A percentile compares a stretch with the other conserved stretches of the same genome.
phyloP scores from a whole-genome alignment of 2,329 filamentous ascomycete species.

The Epichloe festucae region DNA sequence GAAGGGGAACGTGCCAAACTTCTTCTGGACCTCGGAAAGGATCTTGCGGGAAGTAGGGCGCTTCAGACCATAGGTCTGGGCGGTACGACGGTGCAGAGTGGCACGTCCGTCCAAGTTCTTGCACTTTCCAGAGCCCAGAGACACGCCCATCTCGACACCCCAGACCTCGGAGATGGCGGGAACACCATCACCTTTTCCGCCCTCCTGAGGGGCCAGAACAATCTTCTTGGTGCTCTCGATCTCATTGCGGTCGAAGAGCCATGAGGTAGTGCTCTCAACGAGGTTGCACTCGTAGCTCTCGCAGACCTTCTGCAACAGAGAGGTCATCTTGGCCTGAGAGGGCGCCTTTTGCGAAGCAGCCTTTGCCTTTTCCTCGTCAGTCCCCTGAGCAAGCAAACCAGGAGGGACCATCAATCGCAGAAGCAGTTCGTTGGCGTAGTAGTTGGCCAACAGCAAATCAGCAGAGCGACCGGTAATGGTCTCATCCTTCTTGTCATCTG shows the following conservation, averaged over 20 bases:
- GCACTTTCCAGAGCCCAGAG: conserved; percentile 83
- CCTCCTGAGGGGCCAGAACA: conserved; percentile 74
- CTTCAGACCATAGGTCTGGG: conserved; percentile 86
- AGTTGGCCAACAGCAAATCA: conserved; percentile 77
- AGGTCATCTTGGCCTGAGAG: conserved; percentile 76
- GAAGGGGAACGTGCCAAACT: conserved; percentile 96
- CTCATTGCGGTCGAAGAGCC: conserved; percentile 92
- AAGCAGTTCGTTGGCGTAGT: conserved; percentile 93
- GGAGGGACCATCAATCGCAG: conserved; percentile 83
- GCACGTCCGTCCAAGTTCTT: conserved; percentile 80
- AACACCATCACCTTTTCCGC: conserved; percentile 77
- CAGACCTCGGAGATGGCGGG: conserved; percentile 89
- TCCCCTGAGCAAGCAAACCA: conserved; percentile 68
- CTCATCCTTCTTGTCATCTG: conserved; percentile 46
- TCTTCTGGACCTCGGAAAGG: conserved; percentile 89
- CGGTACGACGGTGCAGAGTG: conserved; percentile 86
- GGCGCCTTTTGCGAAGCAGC: conserved; percentile 69
- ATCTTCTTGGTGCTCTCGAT: conserved; percentile 98
- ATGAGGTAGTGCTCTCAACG: conserved; percentile 96
- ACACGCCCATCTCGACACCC: conserved; percentile 94
- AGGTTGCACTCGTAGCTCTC: conserved; percentile 85
- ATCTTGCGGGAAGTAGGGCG: conserved; percentile 85
- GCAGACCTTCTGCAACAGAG: conserved; percentile 79
- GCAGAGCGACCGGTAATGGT: conserved; percentile 64
- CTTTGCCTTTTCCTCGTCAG: conserved; percentile 93